Conservation (phyloP, 495 filamentous ascomycete species). For the Trichocladium antarcticum region DNA sequence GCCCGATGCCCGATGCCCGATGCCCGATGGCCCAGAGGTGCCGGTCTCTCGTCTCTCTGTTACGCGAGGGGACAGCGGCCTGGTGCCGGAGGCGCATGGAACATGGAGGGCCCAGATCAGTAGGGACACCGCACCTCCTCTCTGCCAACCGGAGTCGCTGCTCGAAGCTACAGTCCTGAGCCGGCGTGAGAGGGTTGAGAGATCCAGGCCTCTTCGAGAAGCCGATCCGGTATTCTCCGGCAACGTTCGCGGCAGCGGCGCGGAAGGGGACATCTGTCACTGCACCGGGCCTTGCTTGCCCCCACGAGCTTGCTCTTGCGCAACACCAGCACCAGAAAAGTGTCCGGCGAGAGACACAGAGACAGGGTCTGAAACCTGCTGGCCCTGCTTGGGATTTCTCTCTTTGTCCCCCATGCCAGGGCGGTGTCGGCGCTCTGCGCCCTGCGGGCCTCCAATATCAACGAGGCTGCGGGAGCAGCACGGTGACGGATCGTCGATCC, state of each 20-base stretch:
- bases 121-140: not conserved
- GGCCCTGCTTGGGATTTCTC: not conserved
- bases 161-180: not conserved
- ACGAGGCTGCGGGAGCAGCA: not conserved
- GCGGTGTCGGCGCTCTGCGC: conserved; percentile 2
- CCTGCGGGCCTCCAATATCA: not conserved
- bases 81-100: not conserved
- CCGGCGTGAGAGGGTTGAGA: conserved; percentile 8
- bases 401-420: conserved; percentile 9
- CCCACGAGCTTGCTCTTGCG: conserved; percentile 25
- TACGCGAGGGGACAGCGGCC: not conserved
- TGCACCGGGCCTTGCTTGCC: conserved; percentile 25
- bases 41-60: not conserved
- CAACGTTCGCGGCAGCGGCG: conserved; percentile 22
- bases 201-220: conserved; percentile 28
- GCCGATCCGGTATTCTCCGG: conserved; percentile 19
- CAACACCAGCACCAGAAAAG: conserved; percentile 26
- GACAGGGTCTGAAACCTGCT: conserved; percentile 5
- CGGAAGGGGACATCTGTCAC: conserved; percentile 31
- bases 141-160: conserved; percentile 1
- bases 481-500: not conserved
- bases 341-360: conserved; percentile 25
- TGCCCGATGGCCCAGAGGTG: not conserved
- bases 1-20: not conserved
- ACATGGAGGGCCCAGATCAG: too few species aligned